Base-by-base conservation (phyloP, 306 rosid genomes). In the Astragalus membranaceus region DNA sequence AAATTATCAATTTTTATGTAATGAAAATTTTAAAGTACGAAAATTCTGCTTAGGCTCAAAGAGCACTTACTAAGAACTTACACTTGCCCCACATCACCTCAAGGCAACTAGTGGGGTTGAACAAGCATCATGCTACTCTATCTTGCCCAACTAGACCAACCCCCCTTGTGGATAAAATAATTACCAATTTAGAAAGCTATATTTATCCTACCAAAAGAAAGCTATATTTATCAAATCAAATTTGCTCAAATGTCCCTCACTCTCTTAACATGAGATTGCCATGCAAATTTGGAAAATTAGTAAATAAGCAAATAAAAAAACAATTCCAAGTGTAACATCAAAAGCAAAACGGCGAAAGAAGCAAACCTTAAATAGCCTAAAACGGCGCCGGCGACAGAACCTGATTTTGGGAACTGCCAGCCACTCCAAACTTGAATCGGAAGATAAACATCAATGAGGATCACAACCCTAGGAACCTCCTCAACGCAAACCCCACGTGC, bases 351-450 rank as follows among this genome's bases (percentile, higher is more conserved):
- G 2, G 5, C 5, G 1, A 36, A 6, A 33, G 39, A 50, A 37
- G 26, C 64, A 17, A 67, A 93, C 98, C 98, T 85, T 83, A 94
- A 77, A 75, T 94, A 96, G 57, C 80, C 62, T 56, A 90, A 90
- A 39, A 94, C 69, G 0, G 96, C 89, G 1, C 84, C 97, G 6
- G 96, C 97, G 1, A 84, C 48, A 11, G 91, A 23, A 0, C 83
- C 86, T 0, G 76, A 81, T 48, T n/a, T 76, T 2, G 97, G 96
- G 30, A 90, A 94, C 86, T 94, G 97, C 97, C 98, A 87, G 0
- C 97, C 97, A 32, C 83, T 72, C 92, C 85, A 86, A 10, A 84
- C 29, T 37, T 51, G 78, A 69, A 81, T 3, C 0, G 97, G 92
- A 8, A 94, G 80, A 57, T 84, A 83, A 15, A 87, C 97, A 63